A percentile compares a stretch with the other conserved stretches of the same genome.
Evolutionary conservation across 352 stramenopile genomes (phyloP).

Genomic region (Phytophthora capsici): DNA sequence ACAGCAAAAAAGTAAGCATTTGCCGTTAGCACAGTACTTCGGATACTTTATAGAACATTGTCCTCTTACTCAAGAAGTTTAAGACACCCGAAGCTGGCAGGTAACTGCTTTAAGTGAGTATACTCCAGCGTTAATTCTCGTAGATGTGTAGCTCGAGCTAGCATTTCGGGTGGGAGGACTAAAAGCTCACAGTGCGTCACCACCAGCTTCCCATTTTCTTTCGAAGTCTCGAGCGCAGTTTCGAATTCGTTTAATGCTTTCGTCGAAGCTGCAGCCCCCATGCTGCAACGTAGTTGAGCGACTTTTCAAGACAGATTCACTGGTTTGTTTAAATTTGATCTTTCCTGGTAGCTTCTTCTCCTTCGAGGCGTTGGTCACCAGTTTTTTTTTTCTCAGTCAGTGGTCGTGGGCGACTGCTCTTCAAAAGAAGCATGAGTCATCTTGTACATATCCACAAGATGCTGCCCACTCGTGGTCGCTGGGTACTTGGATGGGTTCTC

Average conservation of each 20-base stretch:
- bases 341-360: no score
- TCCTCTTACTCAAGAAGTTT: constrained; percentile 50
- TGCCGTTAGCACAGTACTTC: not conserved
- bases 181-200: constrained; percentile 47
- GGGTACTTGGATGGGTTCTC: constrained; percentile 60
- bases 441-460: constrained; percentile 81
- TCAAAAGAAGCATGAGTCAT: constrained; percentile 71
- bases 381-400: no score
- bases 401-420: not conserved
- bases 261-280: constrained; percentile 46
- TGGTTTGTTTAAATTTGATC: no score
- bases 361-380: no score
- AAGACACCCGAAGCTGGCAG: constrained; percentile 61
- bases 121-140: constrained; percentile 47
- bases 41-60: not conserved
- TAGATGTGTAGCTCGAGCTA: constrained; percentile 53
- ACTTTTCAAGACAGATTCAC: no score
- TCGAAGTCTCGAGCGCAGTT: constrained; percentile 30
- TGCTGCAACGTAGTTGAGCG: not conserved
- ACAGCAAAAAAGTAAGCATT: not conserved
- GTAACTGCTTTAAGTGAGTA: constrained; percentile 41
- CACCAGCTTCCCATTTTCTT: constrained; percentile 23
- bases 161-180: constrained; percentile 46
- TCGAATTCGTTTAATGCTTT: constrained; percentile 50
- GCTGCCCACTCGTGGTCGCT: constrained; percentile 74